Evolutionary conservation across 2,329 filamentous ascomycete genomes (phyloP), one percentile per base, ranked within the genome.

Genomic region (Colletotrichum sublineola): DNA sequence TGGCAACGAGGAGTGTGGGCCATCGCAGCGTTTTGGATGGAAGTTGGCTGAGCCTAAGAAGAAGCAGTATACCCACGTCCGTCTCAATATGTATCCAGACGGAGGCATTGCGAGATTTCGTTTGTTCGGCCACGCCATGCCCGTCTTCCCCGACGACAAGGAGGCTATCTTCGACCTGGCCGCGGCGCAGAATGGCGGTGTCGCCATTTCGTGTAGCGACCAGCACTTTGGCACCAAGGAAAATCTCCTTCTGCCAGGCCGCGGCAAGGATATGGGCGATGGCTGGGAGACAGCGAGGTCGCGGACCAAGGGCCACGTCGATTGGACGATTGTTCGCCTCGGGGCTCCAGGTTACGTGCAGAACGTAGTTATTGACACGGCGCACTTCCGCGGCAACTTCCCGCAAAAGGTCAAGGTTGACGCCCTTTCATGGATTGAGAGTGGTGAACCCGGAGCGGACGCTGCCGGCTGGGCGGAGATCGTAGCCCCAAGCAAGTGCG

Each of bases 221-320:
- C 91, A 96, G 83, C 94, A 96, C 82, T 97, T 95, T 77, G 93
- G 94, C 73, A 93, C 90, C 48, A 94, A 93, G 80, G 91, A 93
- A 79, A 95, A 96, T 82, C 84, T 96, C 44, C 87, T 95, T n/a
- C 85, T 95, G 4, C 93, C 93, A 0, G 93, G 93, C 2, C 87
- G 93, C 36, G 93, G 93, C 53, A 91, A 92, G 80, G 93, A 96
- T 82, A 96, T 96, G 94, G 92, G 93, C 63, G 94, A 96, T 80
- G 94, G 94, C 9, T 96, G 94, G 94, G 94, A 96, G 83, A 96
- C 94, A 68, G 90, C 92, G 75, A 88, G 94, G 66, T 94, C 92
- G 46, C 85, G 94, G 62, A 90, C 87, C 63, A 90, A 89, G 80
- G 90, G 86, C 56, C 94, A 96, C 81, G 83, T 93, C 29, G 94